A percentile compares a stretch with the other conserved stretches of the same genome.
phyloP scores from a whole-genome alignment of 1,284 basidiomycete genomes.

The Cystobasidiaceae sp. region DNA sequence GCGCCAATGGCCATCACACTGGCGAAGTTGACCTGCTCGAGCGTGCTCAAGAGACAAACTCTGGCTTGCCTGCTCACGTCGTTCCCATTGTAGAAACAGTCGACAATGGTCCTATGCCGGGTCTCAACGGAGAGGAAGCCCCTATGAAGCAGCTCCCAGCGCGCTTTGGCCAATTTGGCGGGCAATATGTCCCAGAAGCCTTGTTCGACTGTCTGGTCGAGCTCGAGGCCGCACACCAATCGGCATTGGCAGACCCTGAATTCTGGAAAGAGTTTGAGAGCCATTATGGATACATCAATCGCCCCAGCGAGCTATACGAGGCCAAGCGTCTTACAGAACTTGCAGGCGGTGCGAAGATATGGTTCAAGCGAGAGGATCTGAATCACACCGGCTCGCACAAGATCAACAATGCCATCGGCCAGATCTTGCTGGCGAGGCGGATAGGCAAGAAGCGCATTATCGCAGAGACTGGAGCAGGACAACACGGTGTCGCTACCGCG shows the following conservation, averaged over 20 bases:
- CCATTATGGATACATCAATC: constrained; percentile 83
- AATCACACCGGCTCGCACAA: constrained; percentile 98
- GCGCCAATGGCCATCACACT: constrained; percentile 25
- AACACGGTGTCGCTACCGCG: constrained; percentile 97
- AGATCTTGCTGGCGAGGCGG: constrained; percentile 85
- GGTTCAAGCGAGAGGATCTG: constrained; percentile 93
- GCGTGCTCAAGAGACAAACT: constrained; percentile 17
- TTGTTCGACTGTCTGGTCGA: constrained; percentile 85
- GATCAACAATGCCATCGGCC: constrained; percentile 92
- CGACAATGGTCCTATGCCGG: constrained; percentile 23
- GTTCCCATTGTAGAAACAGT: constrained; percentile 31
- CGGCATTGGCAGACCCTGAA: constrained; percentile 76
- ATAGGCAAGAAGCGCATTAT: constrained; percentile 96
- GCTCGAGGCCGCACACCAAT: constrained; percentile 82
- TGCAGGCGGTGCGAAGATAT: constrained; percentile 85
- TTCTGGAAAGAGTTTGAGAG: constrained; percentile 91
- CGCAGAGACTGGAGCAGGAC: constrained; percentile 96
- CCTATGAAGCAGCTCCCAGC: constrained; percentile 56
- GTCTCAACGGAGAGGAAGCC: constrained; percentile 10
- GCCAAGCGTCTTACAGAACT: constrained; percentile 69
- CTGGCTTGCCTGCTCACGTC: constrained; percentile 10
- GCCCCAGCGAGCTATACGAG: constrained; percentile 65
- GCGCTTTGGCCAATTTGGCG: constrained; percentile 92
- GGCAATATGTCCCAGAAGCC: constrained; percentile 94
- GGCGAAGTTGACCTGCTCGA: constrained; percentile 23